Evolutionary conservation across 371 early-diverging fungal species (phyloP), one percentile per base, ranked within the genome.

Genomic region (Fennellomyces sp.): DNA sequence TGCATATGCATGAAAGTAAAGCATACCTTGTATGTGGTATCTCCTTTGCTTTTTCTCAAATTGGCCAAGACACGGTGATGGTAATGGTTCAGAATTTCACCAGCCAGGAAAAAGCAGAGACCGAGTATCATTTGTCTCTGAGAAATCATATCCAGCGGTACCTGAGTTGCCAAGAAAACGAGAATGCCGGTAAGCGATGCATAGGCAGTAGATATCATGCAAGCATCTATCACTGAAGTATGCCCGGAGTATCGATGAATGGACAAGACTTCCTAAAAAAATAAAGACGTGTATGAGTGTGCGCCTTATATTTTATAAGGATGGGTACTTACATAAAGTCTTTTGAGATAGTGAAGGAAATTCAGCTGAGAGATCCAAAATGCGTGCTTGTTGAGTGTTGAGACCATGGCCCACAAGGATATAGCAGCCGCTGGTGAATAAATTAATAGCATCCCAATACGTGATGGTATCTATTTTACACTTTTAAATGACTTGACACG

Each of bases 181-280:
- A 21, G 47, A 3, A 33, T 58, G 42, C 62, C 2, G 2, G 64
- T 10, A 57, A 64, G 66, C 0, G 26, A n/a, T 3, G 48, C n/a
- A 63, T 77, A 77, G 12, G 59, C 28, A 1, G 31, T 15, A 11
- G 78, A 61, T 8, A 78, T 78, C 1, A 38, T 6, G 8, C 50
- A 10, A 5, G 51, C 62, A 30, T 78, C 69, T 2, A 11, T 17
- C 2, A 67, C 11, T 7, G 42, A 56, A 1, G 56, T 51, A 13
- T 53, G 25, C 6, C 75, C 78, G 12, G 78, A 78, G 42, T 78
- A 78, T 8, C 35, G 50, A 54, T 78, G 78, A 1, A 78, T 52
- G 33, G 39, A 69, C 2, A 65, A 10, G 0, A 73, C 73, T 63
- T 78, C 78, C 78, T 78, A 50, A 2, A 45, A 38, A 45, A 6